Evolutionary conservation across 495 filamentous ascomycete genomes (phyloP).

Genomic region (Monascus purpureus): DNA sequence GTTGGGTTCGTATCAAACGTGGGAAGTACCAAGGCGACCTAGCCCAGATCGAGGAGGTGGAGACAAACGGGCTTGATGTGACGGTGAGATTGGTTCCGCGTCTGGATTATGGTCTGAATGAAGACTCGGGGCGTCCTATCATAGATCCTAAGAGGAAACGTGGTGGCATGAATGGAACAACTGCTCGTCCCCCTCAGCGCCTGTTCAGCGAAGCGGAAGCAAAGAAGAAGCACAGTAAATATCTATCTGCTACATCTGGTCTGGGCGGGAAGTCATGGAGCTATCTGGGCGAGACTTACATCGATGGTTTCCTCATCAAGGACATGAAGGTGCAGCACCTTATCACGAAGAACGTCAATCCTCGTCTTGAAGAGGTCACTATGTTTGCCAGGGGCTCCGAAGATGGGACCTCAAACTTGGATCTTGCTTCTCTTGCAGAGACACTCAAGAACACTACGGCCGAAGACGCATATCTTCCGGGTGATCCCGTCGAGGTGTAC

Average conservation of each 20-base stretch:
- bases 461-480: constrained; percentile 71
- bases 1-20: constrained; percentile 80
- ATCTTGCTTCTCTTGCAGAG: constrained; percentile 76
- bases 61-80: constrained; percentile 81
- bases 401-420: constrained; percentile 85
- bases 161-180: constrained; percentile 31
- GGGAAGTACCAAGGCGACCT: constrained; percentile 80
- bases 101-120: constrained; percentile 78
- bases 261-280: constrained; percentile 61
- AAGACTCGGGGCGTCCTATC: constrained; percentile 50
- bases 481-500: constrained; percentile 90
- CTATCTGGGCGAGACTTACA: constrained; percentile 75
- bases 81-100: constrained; percentile 77
- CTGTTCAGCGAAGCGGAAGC: constrained; percentile 92
- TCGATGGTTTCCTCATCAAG: constrained; percentile 88
- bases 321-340: constrained; percentile 82
- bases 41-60: constrained; percentile 85
- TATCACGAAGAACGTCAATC: constrained; percentile 75
- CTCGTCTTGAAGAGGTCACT: constrained; percentile 86
- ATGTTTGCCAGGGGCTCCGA: constrained; percentile 78
- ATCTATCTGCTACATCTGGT: constrained; percentile 40
- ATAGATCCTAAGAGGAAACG: constrained; percentile 64
- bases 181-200: constrained; percentile 65
- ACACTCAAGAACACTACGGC: constrained; percentile 68
- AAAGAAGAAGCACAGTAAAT: constrained; percentile 68